Conservation (phyloP, 2,329 filamentous ascomycete species). For the Sclerotinia glacialis region DNA sequence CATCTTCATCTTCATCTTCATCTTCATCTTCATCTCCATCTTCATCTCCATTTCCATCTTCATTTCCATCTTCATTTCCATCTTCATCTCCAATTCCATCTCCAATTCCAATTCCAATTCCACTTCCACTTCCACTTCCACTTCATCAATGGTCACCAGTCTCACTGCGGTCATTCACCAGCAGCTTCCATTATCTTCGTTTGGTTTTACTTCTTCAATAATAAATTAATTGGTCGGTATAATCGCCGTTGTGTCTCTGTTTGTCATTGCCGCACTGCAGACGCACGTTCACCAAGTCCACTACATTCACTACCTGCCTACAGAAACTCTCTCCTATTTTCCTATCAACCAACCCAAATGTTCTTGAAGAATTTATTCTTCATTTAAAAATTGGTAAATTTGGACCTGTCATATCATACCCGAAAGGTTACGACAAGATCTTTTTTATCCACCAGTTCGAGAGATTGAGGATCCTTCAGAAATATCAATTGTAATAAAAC, state of each 20-base stretch:
- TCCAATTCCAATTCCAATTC: too few species aligned
- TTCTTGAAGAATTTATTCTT: not conserved
- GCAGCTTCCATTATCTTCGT: conserved; percentile 4
- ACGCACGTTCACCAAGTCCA: conserved; percentile 26
- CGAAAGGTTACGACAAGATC: not conserved
- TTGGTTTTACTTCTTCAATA: not conserved
- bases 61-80: too few species aligned
- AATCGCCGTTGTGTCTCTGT: conserved; percentile 11
- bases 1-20: too few species aligned
- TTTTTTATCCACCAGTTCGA: not conserved
- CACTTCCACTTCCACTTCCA: too few species aligned
- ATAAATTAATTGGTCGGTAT: conserved; percentile 7
- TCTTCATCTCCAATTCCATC: too few species aligned
- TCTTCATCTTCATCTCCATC: too few species aligned
- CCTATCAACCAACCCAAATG: conserved; percentile 9
- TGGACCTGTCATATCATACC: not conserved
- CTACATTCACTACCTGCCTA: conserved; percentile 16
- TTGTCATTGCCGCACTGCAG: conserved; percentile 22
- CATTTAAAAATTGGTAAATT: not conserved
- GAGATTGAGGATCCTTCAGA: not conserved
- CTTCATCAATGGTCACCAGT: not conserved
- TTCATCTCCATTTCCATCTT: too few species aligned
- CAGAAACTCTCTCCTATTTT: conserved; percentile 19
- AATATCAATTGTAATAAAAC: not conserved
- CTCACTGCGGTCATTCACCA: not conserved